Evolutionary conservation across 371 early-diverging fungal genomes (phyloP).

Genomic region (Phascolomyces articulosus): DNA sequence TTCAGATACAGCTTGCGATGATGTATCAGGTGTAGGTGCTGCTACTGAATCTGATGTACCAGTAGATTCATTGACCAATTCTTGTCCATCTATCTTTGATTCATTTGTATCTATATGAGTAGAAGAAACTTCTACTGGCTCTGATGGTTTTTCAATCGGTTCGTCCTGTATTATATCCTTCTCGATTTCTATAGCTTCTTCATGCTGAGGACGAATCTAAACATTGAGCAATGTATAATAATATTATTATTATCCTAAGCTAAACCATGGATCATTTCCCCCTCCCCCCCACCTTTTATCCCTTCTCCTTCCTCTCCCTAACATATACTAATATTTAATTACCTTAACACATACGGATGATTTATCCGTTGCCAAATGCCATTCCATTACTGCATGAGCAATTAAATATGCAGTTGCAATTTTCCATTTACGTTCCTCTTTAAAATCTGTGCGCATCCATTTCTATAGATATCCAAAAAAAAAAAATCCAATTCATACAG

Average conservation of each 20-base stretch:
- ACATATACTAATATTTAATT: too few species aligned
- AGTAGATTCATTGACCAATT: neutral
- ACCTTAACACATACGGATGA: slow-evolving; percentile 67
- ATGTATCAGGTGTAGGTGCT: neutral
- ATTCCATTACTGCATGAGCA: slow-evolving; percentile 79
- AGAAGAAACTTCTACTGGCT: neutral
- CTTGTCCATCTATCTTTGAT: neutral
- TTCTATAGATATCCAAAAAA: slow-evolving; percentile 34
- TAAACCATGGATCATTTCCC: too few species aligned
- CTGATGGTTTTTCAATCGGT: neutral
- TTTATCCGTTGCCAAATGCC: slow-evolving; percentile 80
- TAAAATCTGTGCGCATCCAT: slow-evolving; percentile 88
- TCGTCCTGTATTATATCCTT: neutral
- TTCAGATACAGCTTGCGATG: neutral
- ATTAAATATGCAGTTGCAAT: slow-evolving; percentile 74
- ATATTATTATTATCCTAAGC: too few species aligned
- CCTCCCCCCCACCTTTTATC: too few species aligned
- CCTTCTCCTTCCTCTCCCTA: neutral
- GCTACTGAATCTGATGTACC: too few species aligned
- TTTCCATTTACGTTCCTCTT: slow-evolving; percentile 87
- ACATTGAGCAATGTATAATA: too few species aligned
- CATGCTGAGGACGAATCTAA: neutral
- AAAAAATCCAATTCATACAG: slow-evolving; percentile 1
- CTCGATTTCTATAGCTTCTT: neutral
- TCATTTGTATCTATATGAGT: neutral